Evolutionary conservation across 805 yeast genomes (phyloP), one percentile per base, ranked within the genome.

Genomic region (Priceomyces melissophilus): DNA sequence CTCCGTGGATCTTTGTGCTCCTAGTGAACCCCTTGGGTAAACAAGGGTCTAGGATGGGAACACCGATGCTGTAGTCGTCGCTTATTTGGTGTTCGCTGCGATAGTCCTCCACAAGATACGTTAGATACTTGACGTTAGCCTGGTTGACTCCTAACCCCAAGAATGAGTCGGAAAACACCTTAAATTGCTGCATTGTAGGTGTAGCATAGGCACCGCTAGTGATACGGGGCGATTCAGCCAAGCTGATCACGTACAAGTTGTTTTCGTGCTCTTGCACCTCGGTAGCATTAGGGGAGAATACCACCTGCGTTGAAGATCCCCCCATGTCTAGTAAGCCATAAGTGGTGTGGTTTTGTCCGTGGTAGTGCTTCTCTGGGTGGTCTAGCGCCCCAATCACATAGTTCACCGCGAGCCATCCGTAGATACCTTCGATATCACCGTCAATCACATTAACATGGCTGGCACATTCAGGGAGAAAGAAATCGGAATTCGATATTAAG

Each of bases 391-490:
- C 78, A 23, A 74, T 64, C 45, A 79, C 54, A 38, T 78, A 79
- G 52, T 82, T 83, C 17, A 81, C 55, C 0, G 84, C 73, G 7
- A 82, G 59, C 88, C 88, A 83, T 2, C 83, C 81, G 48, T 79
- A 79, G 10, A 82, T 45, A 0, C 87, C 88, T 54, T 83, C 88
- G 3, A 69, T 59, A 45, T 81, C 84, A 0, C 87, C 88, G 43
- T 78, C 79, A 6, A 83, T 73, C 10, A 79, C 69, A 45, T 76
- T 77, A 14, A 82, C 63, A 53, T 82, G 88, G 2, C 77, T 58
- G 2, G 57, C 52, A 57, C 88, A 83, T 48, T 81, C 84, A 2
- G 86, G 85, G 10, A 83, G 45, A 49, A 61, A 79, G 46, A 79
- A 78, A 29, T 71, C 67, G 1, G 79, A 73, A 29, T 77, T 63